Conservation (phyloP, 148 eudicot genomes). For the Mesembryanthemum crystallinum region DNA sequence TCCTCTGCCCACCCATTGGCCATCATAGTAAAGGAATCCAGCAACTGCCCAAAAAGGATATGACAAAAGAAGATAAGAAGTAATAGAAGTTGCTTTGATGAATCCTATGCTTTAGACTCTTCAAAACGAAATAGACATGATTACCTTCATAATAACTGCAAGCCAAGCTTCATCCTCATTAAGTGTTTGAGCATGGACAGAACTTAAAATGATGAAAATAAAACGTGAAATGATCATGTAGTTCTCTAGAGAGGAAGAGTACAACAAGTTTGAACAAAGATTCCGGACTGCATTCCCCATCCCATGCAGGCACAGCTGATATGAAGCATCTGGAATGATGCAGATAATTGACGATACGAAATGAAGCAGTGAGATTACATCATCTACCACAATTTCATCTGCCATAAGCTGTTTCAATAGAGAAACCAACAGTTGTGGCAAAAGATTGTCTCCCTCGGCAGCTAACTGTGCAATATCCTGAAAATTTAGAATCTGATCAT, state of each 20-base stretch:
- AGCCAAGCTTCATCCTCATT: constrained; percentile 63
- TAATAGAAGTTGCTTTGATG: not conserved
- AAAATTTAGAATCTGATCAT: constrained; percentile 34
- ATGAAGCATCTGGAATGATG: constrained; percentile 70
- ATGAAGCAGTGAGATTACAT: constrained; percentile 48
- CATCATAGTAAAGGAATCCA: constrained; percentile 47
- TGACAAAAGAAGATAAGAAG: not conserved
- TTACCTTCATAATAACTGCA: constrained; percentile 67
- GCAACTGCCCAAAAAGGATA: constrained; percentile 40
- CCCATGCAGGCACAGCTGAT: constrained; percentile 72
- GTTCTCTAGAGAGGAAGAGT: constrained; percentile 36
- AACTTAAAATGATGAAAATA: constrained; percentile 53
- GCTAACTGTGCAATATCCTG: constrained; percentile 52
- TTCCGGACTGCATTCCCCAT: constrained; percentile 53
- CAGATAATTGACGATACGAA: constrained; percentile 39
- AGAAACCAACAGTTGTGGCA: constrained; percentile 51
- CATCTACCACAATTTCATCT: constrained; percentile 42
- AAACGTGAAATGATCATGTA: constrained; percentile 41
- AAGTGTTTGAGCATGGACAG: constrained; percentile 52
- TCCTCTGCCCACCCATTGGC: constrained; percentile 58
- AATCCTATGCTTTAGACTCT: constrained; percentile 4
- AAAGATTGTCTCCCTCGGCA: constrained; percentile 59
- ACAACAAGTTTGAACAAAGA: constrained; percentile 38
- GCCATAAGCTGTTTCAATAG: constrained; percentile 50
- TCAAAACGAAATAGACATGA: not conserved